Evolutionary conservation across 768 basidiomycete genomes (phyloP), one percentile per base, ranked within the genome.

Genomic region (Leccinum rimulosum): DNA sequence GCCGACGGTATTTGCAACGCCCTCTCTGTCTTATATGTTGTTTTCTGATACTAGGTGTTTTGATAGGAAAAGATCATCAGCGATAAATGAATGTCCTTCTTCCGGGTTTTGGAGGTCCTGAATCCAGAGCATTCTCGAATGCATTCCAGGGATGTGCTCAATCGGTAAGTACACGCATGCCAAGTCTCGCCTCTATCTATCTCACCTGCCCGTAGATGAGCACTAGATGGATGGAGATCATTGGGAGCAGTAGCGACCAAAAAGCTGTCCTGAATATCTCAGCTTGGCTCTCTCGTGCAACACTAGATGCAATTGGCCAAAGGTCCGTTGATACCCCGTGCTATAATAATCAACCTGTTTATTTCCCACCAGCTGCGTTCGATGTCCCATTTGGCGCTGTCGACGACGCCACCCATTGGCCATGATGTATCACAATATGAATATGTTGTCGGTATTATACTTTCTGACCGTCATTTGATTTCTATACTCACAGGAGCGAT

Each of bases 81-180:
- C 76, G 84, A 49, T 83, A 85, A 55, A 71, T 81, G 58, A 83
- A 76, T 61, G 74, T 82, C 22, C 79, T 84, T 75, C 73, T 82
- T 51, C 83, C 82, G 3, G 83, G 81, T 3, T 85, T 85, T 58
- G 82, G 83, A 45, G 31, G 65, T 9, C 77, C 78, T 0, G 81
- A 84, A 61, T 76, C 77, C 33, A 83, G 77, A 55, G 74, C 82
- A 1, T 83, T 81, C 57, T 73, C 84, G 9, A 71, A 76, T 25
- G 71, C 83, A 49, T 84, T 85, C 70, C 75, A 70, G 43, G 74
- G 72, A 58, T 78, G 64, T 19, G 72, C 66, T 2, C 63, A 66
- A 54, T 60, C 65, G 25, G 73, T 73, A 47, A 36, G 66, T 19
- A 8, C 51, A 11, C 19, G 9, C 1, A 48, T 50, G 1, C 22